These are phyloP conservation scores for Nymphaea colorata DNA, from an alignment of 164 flowering plant genomes.

Conservation along the genomic window DNA sequence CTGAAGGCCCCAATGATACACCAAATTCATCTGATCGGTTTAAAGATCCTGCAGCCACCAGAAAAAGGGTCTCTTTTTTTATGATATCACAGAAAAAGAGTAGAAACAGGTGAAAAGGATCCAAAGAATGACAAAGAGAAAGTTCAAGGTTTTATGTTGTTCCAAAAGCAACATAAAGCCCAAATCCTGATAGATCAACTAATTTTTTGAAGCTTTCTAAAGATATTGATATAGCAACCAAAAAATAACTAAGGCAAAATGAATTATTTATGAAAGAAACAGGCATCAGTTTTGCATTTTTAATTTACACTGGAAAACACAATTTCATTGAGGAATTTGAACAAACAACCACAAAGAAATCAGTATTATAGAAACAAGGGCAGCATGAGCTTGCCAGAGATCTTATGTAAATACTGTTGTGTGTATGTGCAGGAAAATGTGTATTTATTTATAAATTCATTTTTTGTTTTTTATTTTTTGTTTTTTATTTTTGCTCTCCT, in stretches of 20 bases:
- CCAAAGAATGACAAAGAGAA: background rate
- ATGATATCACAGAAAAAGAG: background rate
- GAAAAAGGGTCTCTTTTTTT: background rate
- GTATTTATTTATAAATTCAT: too few species aligned
- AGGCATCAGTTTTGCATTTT: too few species aligned
- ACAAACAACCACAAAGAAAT: too few species aligned
- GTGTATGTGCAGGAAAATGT: too few species aligned
- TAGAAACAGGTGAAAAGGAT: background rate
- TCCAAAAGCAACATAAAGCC: background rate
- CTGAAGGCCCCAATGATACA: constrained; percentile 33
- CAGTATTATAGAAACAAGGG: too few species aligned
- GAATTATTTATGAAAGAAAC: too few species aligned
- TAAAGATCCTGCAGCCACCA: constrained; percentile 14
- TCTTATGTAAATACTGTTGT: too few species aligned
- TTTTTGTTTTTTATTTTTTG: too few species aligned
- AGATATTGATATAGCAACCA: background rate
- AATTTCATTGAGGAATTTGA: too few species aligned
- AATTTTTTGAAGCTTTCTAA: background rate
- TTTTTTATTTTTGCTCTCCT: too few species aligned
- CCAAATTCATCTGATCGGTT: constrained; percentile 20
- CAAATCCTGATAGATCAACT: background rate
- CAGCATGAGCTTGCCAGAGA: too few species aligned
- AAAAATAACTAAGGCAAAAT: background rate
- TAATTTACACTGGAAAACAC: too few species aligned
- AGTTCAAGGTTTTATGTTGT: background rate